Base-by-base conservation (phyloP, 2,329 filamentous ascomycete genomes). In the Monosporascus sp. region DNA sequence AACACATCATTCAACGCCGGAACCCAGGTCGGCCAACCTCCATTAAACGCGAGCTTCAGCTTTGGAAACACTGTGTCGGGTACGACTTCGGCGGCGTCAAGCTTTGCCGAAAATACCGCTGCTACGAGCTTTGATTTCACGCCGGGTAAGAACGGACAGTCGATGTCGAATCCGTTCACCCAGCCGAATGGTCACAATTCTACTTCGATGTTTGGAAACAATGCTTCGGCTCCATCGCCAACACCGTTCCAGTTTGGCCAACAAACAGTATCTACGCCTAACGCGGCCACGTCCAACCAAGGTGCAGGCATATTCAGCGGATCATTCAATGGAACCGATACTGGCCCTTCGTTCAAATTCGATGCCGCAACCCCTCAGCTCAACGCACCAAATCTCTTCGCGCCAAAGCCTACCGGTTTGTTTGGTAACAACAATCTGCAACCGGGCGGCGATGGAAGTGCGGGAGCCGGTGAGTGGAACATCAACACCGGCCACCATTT, bases 381-480 rank as follows among this genome's bases (percentile, higher is more conserved):
- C 49, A 60, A 56, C 57, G 58, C 57, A 46, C 48, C 65, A 52
- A 58, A 61, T 60, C 35, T 62, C 62, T 58, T 64, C 54, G 47
- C 66, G 59, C 60, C 65, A 54, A 61, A 62, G 58, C 51, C 65
- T 54, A 44, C 51, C 62, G 58, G 65, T 66, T 55, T 58, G 55
- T 41, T 55, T 57, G 16, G 59, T 58, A 37, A 51, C 43, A 57
- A 52, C 44, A 59, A 61, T 17, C 54, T 66, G 37, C 65, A 64
- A 41, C 53, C 70, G n/a, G 56, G 63, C 24, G 66, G 67, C 54
- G 72, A 72, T 47, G 68, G 64, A 55, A 70, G 70, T 57, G 69
- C 70, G 65, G 67, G 73, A 70, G 72, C 72, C 55, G 72, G 74
- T 76, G 67, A 71, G 74, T 71, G 48, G 43, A 50, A 19, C 48